Evolutionary conservation across 805 yeast species (phyloP).

Genomic region (Saccharomycopsis synnaedendra): DNA sequence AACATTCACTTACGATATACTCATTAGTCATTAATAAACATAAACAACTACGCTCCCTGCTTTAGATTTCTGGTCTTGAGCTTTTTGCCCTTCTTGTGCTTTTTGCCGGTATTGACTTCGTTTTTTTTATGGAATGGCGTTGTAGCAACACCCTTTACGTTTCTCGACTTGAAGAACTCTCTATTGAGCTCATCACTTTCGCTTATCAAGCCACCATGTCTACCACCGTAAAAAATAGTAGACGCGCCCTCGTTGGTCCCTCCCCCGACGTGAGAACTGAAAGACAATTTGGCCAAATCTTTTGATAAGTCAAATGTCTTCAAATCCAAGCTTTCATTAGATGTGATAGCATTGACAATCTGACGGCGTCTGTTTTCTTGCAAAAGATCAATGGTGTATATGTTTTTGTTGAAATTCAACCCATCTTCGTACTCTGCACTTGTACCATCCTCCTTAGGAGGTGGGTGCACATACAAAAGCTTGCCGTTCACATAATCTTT

Average conservation of each 20-base stretch:
- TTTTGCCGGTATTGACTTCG: conserved; percentile 28
- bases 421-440: conserved; percentile 40
- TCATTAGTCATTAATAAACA: neutral
- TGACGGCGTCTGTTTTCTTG: conserved; percentile 70
- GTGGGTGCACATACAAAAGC: conserved; percentile 74
- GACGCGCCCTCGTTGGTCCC: conserved; percentile 34
- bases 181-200: conserved; percentile 77
- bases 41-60: neutral
- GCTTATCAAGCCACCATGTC: conserved; percentile 65
- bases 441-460: conserved; percentile 61
- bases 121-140: conserved; percentile 62
- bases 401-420: conserved; percentile 59
- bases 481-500: conserved; percentile 95
- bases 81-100: conserved; percentile 55
- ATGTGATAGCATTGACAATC: conserved; percentile 47
- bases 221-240: conserved; percentile 62
- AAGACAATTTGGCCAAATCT: conserved; percentile 63
- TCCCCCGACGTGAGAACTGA: conserved; percentile 63
- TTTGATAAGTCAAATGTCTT: conserved; percentile 52
- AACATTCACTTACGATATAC: too few relatives aligned
- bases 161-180: conserved; percentile 69
- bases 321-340: conserved; percentile 27
- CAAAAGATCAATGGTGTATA: conserved; percentile 52
- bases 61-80: conserved; percentile 24
- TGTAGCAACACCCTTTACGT: conserved; percentile 48